These are phyloP conservation scores for Prunus fruticosa DNA, from an alignment of 306 rosid species.

Conservation along the genomic window DNA sequence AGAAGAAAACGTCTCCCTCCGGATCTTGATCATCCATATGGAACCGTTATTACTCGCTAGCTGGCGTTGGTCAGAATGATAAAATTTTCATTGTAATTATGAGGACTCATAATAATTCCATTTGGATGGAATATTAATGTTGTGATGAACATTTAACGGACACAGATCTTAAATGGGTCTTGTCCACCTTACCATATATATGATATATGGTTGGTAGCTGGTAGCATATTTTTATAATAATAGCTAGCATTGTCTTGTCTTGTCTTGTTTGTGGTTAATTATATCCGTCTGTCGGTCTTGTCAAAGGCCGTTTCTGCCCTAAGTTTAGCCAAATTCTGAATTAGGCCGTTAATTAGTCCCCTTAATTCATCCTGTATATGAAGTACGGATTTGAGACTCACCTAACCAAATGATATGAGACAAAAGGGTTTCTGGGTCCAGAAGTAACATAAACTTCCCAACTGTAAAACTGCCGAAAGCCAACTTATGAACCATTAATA, in stretches of 20 bases:
- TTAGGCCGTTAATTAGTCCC: slow-evolving; percentile 8
- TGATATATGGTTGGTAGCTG: background rate
- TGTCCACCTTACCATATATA: background rate
- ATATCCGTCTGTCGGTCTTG: background rate
- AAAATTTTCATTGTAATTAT: background rate
- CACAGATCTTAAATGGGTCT: background rate
- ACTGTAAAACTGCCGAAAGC: slow-evolving; percentile 50
- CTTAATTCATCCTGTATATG: background rate
- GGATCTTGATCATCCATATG: background rate
- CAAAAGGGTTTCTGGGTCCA: slow-evolving; percentile 35
- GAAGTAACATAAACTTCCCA: slow-evolving; percentile 50
- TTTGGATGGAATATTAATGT: background rate
- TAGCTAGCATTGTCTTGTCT: background rate
- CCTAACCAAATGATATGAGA: slow-evolving; percentile 7
- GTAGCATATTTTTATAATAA: background rate
- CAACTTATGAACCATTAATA: slow-evolving; percentile 35
- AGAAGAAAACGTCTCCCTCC: too few species aligned
- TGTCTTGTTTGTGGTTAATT: background rate
- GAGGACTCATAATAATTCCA: background rate
- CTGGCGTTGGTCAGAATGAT: background rate
- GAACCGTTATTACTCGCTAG: background rate
- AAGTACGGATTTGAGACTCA: slow-evolving; percentile 7
- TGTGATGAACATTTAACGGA: background rate
- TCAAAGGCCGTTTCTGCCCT: background rate
- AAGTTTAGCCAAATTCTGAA: background rate